Conservation (phyloP, 2,329 filamentous ascomycete genomes). For the Ambrosiella cleistominuta region DNA sequence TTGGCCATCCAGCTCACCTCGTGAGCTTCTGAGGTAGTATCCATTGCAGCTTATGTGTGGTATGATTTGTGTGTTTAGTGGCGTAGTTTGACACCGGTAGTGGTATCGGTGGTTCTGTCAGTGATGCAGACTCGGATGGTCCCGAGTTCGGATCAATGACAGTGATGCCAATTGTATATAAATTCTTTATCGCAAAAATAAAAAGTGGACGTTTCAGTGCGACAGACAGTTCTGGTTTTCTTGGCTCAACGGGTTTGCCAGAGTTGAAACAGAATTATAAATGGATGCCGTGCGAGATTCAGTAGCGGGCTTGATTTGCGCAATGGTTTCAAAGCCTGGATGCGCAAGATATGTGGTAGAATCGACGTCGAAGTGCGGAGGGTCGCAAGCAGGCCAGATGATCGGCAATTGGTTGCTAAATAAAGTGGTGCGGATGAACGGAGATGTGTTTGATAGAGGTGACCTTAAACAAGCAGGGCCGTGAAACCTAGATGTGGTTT, state of each 20-base stretch:
- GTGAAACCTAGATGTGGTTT: not conserved
- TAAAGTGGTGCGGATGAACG: not conserved
- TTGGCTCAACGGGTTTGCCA: too few species aligned
- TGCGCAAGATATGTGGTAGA: too few species aligned
- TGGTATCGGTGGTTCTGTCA: not conserved
- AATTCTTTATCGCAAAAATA: too few species aligned
- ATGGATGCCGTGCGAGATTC: too few species aligned
- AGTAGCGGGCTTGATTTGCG: too few species aligned
- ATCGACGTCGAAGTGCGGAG: too few species aligned
- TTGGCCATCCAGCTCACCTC: conserved; percentile 84
- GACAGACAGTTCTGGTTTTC: too few species aligned
- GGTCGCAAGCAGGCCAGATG: not conserved
- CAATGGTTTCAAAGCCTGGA: too few species aligned
- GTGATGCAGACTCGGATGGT: not conserved
- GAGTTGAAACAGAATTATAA: too few species aligned
- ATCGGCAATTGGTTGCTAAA: not conserved
- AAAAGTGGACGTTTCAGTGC: too few species aligned
- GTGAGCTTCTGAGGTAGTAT: conserved; percentile 55
- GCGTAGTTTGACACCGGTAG: not conserved
- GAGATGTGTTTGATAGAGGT: not conserved
- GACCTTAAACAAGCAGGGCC: not conserved
- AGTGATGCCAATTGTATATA: not conserved
- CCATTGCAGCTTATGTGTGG: conserved; percentile 35
- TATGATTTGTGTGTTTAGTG: not conserved
- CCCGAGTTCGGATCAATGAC: not conserved